Evolutionary conservation across 305 asterid species (phyloP).

Genomic region (Fraxinus dipetala): DNA sequence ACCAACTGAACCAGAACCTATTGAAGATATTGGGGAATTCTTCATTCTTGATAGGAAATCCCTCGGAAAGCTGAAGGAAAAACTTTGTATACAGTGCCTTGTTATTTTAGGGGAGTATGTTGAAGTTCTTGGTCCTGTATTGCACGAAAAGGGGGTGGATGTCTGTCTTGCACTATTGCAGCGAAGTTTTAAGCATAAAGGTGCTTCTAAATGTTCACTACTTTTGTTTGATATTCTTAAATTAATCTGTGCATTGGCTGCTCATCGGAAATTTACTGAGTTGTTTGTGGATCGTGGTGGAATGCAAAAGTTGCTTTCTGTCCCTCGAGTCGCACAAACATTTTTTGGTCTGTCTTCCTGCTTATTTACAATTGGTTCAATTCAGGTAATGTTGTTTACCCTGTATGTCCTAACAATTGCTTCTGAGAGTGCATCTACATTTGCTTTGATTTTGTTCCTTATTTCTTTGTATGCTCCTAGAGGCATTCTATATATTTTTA

Average conservation of each 20-base stretch:
- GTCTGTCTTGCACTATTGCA: slow-evolving; percentile 84
- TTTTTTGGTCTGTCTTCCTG: slow-evolving; percentile 90
- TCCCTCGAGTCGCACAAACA: slow-evolving; percentile 72
- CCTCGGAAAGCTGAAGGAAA: slow-evolving; percentile 81
- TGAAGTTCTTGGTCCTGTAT: slow-evolving; percentile 98
- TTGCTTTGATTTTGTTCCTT: not conserved
- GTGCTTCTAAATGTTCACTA: slow-evolving; percentile 40
- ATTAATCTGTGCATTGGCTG: slow-evolving; percentile 87
- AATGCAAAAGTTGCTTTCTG: slow-evolving; percentile 78
- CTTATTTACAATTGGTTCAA: slow-evolving; percentile 86
- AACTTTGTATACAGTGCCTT: slow-evolving; percentile 91
- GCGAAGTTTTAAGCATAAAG: slow-evolving; percentile 65
- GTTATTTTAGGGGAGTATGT: slow-evolving; percentile 87
- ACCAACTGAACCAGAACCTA: slow-evolving; percentile 45
- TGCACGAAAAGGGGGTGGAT: slow-evolving; percentile 97
- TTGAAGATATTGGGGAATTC: slow-evolving; percentile 63
- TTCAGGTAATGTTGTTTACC: slow-evolving; percentile 56
- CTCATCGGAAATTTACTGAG: slow-evolving; percentile 94
- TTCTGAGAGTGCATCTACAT: not conserved
- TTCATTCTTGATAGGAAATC: slow-evolving; percentile 55
- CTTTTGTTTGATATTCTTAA: slow-evolving; percentile 84
- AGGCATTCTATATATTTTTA: not conserved
- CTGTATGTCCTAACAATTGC: not conserved
- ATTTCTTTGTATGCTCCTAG: not conserved
- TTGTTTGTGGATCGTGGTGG: slow-evolving; percentile 95